phyloP scores from a whole-genome alignment of 805 yeast genomes.

The Lipomyces spencermartinsiae region DNA sequence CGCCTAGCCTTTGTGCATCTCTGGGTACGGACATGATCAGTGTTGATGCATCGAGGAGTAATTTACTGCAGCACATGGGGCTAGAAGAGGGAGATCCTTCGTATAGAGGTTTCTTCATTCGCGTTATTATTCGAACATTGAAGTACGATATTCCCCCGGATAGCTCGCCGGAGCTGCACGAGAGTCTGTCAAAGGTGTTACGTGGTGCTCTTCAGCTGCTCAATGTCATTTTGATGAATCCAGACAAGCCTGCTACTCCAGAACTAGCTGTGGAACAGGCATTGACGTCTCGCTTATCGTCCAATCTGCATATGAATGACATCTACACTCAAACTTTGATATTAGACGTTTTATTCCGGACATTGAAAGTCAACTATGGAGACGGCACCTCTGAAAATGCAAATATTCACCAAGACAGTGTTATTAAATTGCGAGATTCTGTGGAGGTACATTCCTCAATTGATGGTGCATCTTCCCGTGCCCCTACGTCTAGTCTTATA shows the following conservation, averaged over 20 bases:
- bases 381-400: conserved; percentile 25
- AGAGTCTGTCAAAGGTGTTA: conserved; percentile 34
- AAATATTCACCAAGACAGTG: conserved; percentile 31
- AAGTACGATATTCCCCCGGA: conserved; percentile 35
- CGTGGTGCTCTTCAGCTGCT: conserved; percentile 37
- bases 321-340: conserved; percentile 37
- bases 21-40: conserved; percentile 63
- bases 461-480: conserved; percentile 18
- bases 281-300: conserved; percentile 31
- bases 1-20: conserved; percentile 50
- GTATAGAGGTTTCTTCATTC: conserved; percentile 36
- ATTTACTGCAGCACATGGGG: conserved; percentile 36
- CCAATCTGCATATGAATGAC: conserved; percentile 32
- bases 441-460: conserved; percentile 16
- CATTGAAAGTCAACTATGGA: conserved; percentile 37
- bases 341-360: conserved; percentile 33
- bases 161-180: conserved; percentile 36
- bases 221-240: conserved; percentile 31
- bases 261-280: conserved; percentile 37
- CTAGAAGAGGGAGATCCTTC: conserved; percentile 39
- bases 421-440: conserved; percentile 36
- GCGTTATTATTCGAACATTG: conserved; percentile 35
- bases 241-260: conserved; percentile 25
- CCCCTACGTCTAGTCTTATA: conserved; percentile 35
- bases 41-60: conserved; percentile 37